Evolutionary conservation across 495 filamentous ascomycete species (phyloP), one percentile per base, ranked within the genome.

Genomic region (Tetracladium marchalianum): DNA sequence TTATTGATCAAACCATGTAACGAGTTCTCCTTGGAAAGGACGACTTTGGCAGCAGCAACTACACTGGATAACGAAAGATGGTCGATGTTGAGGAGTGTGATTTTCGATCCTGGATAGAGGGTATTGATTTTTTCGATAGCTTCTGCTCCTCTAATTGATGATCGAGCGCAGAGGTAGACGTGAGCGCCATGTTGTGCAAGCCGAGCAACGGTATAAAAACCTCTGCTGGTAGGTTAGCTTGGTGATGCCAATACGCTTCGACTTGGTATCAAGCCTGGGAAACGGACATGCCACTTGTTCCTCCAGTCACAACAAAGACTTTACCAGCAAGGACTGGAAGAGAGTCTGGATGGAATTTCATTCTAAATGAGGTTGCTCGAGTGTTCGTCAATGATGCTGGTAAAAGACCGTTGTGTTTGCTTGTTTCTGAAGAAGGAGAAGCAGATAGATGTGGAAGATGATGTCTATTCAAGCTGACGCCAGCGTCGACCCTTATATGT

Each of bases 1-100:
- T 87, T 88, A 62, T 80, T 77, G 35, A 87, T 64, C 4, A 90
- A 62, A 16, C 77, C 58, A 48, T 87, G 78, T 22, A 64, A 66
- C 35, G 68, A 54, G 0, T 68, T 61, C 27, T 65, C 58, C 10
- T 60, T 46, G 12, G 65, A 64, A 0, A 74, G 55, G n/a, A 71
- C 61, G 37, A 9, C 41, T 41, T 62, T 54, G 15, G 53, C 60
- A 1, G 56, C 65, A 16, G 53, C 31, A 15, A 55, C 52, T 27
- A 66, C 61, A 27, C 55, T 64, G 33, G 43, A 12, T 8, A 74
- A 62, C 41, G 57, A 53, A 42, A 60, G 54, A 33, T 66, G 65
- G 49, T 74, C 68, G 50, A 72, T 64, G 42, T 61, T 43, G 7
- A 76, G 56, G 31, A 72, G 61, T 18, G 60, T 43, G 32, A 76